These are phyloP conservation scores for Termitomyces heimii DNA, from an alignment of 768 basidiomycete species.

Conservation along the genomic window DNA sequence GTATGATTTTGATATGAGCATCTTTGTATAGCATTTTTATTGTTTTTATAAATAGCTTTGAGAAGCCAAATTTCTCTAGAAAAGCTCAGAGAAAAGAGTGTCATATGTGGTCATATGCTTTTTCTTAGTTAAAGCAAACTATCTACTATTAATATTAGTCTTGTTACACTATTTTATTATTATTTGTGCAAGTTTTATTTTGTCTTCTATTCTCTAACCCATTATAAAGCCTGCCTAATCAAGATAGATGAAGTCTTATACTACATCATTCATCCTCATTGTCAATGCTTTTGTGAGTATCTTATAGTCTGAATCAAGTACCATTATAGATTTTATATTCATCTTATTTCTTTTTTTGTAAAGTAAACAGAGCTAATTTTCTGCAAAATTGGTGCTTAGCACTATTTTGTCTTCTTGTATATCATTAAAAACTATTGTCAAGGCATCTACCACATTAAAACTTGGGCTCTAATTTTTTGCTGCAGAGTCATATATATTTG, in stretches of 20 bases:
- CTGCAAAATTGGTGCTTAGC: not conserved
- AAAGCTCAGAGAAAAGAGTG: conserved; percentile 3
- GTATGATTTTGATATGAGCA: not conserved
- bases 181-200: not conserved
- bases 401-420: not conserved
- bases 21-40: conserved; percentile 1
- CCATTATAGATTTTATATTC: not conserved
- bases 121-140: not conserved
- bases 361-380: not conserved
- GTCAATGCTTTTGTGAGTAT: conserved; percentile 5
- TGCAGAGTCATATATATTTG: not conserved
- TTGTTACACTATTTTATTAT: not conserved
- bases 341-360: not conserved
- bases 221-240: conserved; percentile 6
- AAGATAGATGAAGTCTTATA: not conserved
- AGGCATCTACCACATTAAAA: not conserved
- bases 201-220: not conserved
- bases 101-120: not conserved
- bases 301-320: not conserved
- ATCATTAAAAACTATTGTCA: conserved; percentile 5
- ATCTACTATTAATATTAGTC: not conserved
- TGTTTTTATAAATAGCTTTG: not conserved
- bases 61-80: conserved; percentile 1
- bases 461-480: not conserved
- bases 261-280: not conserved